A percentile compares a stretch with the other conserved stretches of the same genome.
phyloP scores from a whole-genome alignment of 2,329 filamentous ascomycete species.

The Nemania abortiva region DNA sequence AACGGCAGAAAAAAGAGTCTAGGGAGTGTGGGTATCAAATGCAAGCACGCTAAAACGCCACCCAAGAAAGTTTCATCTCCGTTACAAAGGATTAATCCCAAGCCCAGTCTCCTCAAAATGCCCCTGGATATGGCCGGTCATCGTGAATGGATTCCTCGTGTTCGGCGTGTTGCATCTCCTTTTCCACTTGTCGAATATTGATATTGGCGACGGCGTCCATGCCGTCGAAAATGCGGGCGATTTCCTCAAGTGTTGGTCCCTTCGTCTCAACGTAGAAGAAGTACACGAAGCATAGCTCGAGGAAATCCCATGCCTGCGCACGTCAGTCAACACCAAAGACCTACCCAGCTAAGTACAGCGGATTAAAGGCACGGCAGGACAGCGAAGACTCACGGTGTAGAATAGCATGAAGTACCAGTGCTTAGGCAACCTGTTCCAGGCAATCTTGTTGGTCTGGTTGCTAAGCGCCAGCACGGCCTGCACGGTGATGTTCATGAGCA shows the following conservation, averaged over 20 bases:
- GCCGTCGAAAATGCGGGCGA: slow-evolving; percentile 78
- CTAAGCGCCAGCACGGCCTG: slow-evolving; percentile 72
- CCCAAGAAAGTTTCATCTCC: background rate
- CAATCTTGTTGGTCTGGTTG: slow-evolving; percentile 73
- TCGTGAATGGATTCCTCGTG: slow-evolving; percentile 39
- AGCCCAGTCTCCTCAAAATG: slow-evolving; percentile 18
- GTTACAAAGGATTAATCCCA: background rate
- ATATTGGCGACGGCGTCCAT: slow-evolving; percentile 68
- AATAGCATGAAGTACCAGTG: slow-evolving; percentile 76
- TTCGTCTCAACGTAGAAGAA: slow-evolving; percentile 78
- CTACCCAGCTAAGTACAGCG: background rate
- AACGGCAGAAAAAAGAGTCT: slow-evolving; percentile 16
- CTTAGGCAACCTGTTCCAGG: slow-evolving; percentile 68
- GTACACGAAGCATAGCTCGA: slow-evolving; percentile 72
- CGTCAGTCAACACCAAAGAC: slow-evolving; percentile 21
- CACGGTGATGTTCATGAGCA: slow-evolving; percentile 74
- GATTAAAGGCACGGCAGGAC: background rate
- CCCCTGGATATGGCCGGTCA: slow-evolving; percentile 37
- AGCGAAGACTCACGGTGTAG: slow-evolving; percentile 63
- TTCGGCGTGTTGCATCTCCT: slow-evolving; percentile 60
- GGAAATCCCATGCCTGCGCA: slow-evolving; percentile 65
- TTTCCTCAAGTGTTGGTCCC: slow-evolving; percentile 77
- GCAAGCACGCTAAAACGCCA: slow-evolving; percentile 21
- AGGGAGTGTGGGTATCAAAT: slow-evolving; percentile 40
- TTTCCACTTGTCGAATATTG: slow-evolving; percentile 67